Conservation (phyloP, 2,329 filamentous ascomycete species). For the Drechslera avenae region DNA sequence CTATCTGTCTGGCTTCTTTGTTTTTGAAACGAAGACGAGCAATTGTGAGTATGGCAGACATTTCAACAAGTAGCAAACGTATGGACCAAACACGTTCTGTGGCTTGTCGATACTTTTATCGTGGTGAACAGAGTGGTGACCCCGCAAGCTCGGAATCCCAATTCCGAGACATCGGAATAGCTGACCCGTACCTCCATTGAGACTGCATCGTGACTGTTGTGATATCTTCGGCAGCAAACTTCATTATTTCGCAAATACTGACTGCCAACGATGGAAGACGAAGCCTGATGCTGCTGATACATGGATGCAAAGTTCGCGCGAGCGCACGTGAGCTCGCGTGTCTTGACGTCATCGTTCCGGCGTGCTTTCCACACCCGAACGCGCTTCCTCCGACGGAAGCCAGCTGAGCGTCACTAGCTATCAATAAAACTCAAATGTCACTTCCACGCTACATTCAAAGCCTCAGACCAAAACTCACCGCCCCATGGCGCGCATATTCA, state of each 20-base stretch:
- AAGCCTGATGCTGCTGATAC: too few relatives aligned
- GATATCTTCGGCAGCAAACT: neutral
- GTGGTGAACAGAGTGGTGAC: neutral
- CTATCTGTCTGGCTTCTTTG: slow-evolving; percentile 16
- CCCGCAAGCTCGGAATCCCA: slow-evolving; percentile 17
- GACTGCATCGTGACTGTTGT: neutral
- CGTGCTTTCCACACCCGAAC: neutral
- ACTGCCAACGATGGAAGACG: too few relatives aligned
- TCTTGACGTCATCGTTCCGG: slow-evolving; percentile 25
- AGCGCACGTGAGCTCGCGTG: slow-evolving; percentile 23
- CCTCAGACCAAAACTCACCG: neutral
- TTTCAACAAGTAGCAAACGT: neutral
- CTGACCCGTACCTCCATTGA: slow-evolving; percentile 4
- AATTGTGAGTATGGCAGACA: slow-evolving; percentile 29
- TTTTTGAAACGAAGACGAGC: slow-evolving; percentile 27
- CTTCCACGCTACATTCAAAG: neutral
- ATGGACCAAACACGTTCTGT: neutral
- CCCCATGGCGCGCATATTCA: slow-evolving; percentile 9
- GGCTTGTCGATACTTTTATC: neutral
- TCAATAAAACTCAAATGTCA: slow-evolving; percentile 9
- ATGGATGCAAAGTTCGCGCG: neutral
- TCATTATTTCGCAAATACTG: neutral
- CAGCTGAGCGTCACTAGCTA: neutral
- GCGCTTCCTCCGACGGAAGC: slow-evolving; percentile 1
- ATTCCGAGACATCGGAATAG: slow-evolving; percentile 19